Percentiles rank a stretch among this genome's conserved stretches.
Conservation (phyloP, 495 filamentous ascomycete species). For the Delitschia confertaspora region DNA sequence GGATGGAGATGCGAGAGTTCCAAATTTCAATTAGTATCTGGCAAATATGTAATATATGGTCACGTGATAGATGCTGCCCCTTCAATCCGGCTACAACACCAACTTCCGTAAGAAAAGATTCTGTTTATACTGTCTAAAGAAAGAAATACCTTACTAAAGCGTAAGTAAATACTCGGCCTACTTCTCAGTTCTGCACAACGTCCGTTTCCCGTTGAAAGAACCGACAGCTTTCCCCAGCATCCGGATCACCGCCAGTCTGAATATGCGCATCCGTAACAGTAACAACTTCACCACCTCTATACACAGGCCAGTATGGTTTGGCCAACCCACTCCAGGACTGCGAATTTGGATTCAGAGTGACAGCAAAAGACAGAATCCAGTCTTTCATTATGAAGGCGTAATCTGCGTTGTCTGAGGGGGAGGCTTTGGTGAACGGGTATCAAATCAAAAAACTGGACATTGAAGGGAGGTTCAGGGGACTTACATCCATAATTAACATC, state of each 20-base stretch:
- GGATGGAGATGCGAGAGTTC: too few species aligned
- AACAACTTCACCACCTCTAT: conserved; percentile 1
- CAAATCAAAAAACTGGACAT: too few species aligned
- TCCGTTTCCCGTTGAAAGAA: conserved; percentile 10
- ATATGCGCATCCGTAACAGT: conserved; percentile 5
- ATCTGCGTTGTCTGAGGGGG: conserved; percentile 2
- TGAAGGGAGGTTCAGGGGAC: too few species aligned
- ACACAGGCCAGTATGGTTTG: conserved; percentile 8
- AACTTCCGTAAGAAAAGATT: too few species aligned
- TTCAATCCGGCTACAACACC: too few species aligned
- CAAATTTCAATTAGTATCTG: too few species aligned
- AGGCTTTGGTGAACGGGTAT: too few species aligned
- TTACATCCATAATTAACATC: neutral
- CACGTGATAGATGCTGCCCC: too few species aligned
- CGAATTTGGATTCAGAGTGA: conserved; percentile 11
- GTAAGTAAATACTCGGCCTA: too few species aligned
- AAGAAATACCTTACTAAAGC: too few species aligned
- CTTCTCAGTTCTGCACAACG: conserved; percentile 6
- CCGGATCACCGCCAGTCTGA: neutral
- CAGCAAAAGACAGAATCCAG: conserved; percentile 6
- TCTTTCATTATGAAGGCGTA: conserved; percentile 14
- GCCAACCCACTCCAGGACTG: conserved; percentile 1
- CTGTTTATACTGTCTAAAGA: too few species aligned
- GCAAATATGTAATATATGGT: too few species aligned
- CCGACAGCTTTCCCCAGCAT: conserved; percentile 4